Percentiles rank a stretch among this genome's conserved stretches.
Conservation (phyloP, 805 yeast genomes). For the Candida chilensis region DNA sequence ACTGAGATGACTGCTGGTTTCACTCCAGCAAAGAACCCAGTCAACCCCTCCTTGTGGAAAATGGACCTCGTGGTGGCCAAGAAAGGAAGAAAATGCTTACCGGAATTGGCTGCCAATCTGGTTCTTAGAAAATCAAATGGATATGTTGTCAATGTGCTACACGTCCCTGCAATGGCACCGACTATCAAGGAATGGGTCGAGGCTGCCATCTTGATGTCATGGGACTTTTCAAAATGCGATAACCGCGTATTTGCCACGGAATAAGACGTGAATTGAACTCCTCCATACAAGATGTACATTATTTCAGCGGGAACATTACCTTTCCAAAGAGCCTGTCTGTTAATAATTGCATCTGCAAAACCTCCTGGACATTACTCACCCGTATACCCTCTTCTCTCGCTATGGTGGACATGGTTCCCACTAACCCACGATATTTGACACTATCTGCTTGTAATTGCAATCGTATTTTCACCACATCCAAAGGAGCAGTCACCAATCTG, state of each 20-base stretch:
- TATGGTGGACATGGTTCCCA: slow-evolving; percentile 30
- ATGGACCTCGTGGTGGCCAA: slow-evolving; percentile 21
- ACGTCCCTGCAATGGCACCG: slow-evolving; percentile 72
- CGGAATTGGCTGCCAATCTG: slow-evolving; percentile 61
- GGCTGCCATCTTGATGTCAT: slow-evolving; percentile 15
- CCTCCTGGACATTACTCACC: neutral
- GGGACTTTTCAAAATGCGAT: slow-evolving; percentile 13
- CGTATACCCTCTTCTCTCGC: slow-evolving; percentile 54
- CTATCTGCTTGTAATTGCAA: slow-evolving; percentile 46
- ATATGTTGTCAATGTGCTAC: slow-evolving; percentile 68
- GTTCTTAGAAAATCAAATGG: slow-evolving; percentile 91
- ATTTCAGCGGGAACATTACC: slow-evolving; percentile 91
- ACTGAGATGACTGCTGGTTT: slow-evolving; percentile 49
- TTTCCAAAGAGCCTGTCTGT: slow-evolving; percentile 71
- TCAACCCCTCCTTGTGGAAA: slow-evolving; percentile 19
- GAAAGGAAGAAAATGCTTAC: slow-evolving; percentile 20
- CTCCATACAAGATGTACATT: slow-evolving; percentile 81
- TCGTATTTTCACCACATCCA: slow-evolving; percentile 72
- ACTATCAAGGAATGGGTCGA: slow-evolving; percentile 40
- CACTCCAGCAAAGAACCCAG: slow-evolving; percentile 43
- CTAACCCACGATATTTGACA: slow-evolving; percentile 20
- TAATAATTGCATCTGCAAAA: neutral
- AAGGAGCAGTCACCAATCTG: slow-evolving; percentile 63
- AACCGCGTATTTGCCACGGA: slow-evolving; percentile 40
- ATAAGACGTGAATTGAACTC: slow-evolving; percentile 72